Evolutionary conservation across 2,329 filamentous ascomycete species (phyloP), one percentile per base, ranked within the genome.

Genomic region (Dothidotthia symphoricarpi): DNA sequence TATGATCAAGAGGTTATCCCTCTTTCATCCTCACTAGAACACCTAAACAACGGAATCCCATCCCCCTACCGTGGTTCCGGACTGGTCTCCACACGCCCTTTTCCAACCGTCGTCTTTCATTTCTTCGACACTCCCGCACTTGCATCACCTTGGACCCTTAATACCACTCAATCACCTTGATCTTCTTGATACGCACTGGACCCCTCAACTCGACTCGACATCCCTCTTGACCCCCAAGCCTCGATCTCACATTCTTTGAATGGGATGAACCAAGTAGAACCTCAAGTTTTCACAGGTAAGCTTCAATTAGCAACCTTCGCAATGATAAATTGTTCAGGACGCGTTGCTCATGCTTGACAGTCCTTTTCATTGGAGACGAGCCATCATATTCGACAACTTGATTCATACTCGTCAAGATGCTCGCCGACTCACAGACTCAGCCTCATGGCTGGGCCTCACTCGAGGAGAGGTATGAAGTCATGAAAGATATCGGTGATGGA

Each of bases 401-500:
- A 43, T 44, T 36, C 32, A 39, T 34, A 51, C 40, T 37, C 47
- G 48, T 58, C 68, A 82, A 61, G 54, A 94, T 94, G 87, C 69
- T 77, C 80, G 67, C 88, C 91, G 61, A 72, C 82, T 59, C 78
- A 67, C 88, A 94, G 59, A 71, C 82, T 59, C 78, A 84, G 68
- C 80, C 83, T 58, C 80, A 86, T 65, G 80, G 80, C 67, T 78
- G 81, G 54, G 74, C 78, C 39, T 83, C 70, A 36, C 81, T 98
- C 36, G 90, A 96, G 66, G 93, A 98, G 65, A 83, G 90, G 55
- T 98, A 96, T 66, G 91, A 98, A 69, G 83, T 98, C 38, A 74
- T 98, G 64, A 98, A 97, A 71, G 93, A 98, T 63, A 94, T 98
- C 66, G 93, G 93, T 33, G 93, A 98, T 81, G 93, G 93, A 54